Evolutionary conservation across 192 early-diverging fungal species (phyloP), one percentile per base, ranked within the genome.

Genomic region (Backusella sp.): DNA sequence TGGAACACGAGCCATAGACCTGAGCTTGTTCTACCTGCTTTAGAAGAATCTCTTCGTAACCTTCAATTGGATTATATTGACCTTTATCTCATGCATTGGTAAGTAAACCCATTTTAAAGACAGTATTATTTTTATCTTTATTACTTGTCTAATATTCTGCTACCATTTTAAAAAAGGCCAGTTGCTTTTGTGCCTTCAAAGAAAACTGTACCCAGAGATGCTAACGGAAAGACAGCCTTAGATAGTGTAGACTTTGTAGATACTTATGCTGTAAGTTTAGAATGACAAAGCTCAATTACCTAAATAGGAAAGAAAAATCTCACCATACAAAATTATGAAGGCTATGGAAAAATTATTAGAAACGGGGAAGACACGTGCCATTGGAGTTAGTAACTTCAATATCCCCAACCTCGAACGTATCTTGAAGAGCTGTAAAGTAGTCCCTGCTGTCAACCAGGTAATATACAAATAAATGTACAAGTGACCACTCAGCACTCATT

Each of bases 31-130:
- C 70, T 75, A 6, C 79, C 80, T 32, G 93, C 91, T 3, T 73
- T 93, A 5, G 84, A 90, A 74, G 76, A 81, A 8, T 92, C 94
- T 6, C 88, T 96, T 39, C 72, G 83, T 35, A 91, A 92, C 77
- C 86, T 96, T 32, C 85, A 88, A 68, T 74, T 94, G 37, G 89
- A 93, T 21, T 95, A 97, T 74, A 75, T 97, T 41, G 95, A 97
- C 75, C 74, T 97, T 70, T 93, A 94, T 73, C 83, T 97, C 52
- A 80, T 80, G 75, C 79, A 80, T 44, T 80, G 79, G 79, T 80
- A 53, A 37, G 56, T 32, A 39, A 7, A 69, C 9, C 6, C 11
- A 76, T 32, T 36, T 15, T 34, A 11, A 15, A 34, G 41, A 52
- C 52, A 49, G 53, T 4, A 12, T 3, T 41, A 15, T 39, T 41